Percentiles rank a stretch among this genome's conserved stretches.
phyloP scores from a whole-genome alignment of 108 stramenopile species.

The Cyclotella cryptica region DNA sequence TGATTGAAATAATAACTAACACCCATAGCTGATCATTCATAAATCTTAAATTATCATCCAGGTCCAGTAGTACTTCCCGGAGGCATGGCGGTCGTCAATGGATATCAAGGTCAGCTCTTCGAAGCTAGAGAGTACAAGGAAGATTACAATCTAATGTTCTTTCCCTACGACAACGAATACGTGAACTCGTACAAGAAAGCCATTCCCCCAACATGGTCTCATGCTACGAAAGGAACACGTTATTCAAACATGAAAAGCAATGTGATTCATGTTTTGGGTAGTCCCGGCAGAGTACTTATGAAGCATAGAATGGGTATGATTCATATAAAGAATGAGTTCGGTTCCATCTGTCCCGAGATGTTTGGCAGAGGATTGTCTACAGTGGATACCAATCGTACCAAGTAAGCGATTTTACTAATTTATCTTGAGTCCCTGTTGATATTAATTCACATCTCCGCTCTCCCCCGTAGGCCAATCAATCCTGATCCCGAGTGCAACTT shows the following conservation, averaged over 20 bases:
- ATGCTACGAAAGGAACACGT: conserved; percentile 6
- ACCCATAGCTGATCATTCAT: neutral
- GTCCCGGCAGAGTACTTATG: conserved; percentile 32
- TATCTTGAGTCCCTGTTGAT: neutral
- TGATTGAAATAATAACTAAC: neutral
- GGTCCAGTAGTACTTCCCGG: conserved; percentile 35
- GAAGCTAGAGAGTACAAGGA: conserved; percentile 29
- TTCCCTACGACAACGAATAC: neutral
- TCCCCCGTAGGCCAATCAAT: conserved; percentile 4
- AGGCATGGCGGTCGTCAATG: conserved; percentile 29
- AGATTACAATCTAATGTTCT: neutral
- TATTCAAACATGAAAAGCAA: neutral
- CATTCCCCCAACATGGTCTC: conserved; percentile 18
- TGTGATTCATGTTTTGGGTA: conserved; percentile 22
- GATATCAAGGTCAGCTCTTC: conserved; percentile 27
- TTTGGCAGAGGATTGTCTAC: neutral
- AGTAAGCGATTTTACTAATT: neutral
- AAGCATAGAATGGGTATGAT: conserved; percentile 39
- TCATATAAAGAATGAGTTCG: conserved; percentile 27
- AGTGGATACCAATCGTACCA: neutral
- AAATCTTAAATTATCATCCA: neutral
- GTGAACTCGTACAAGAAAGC: conserved; percentile 12
- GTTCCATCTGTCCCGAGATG: conserved; percentile 18
- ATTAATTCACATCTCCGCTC: neutral
- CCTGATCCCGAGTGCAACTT: conserved; percentile 30